A percentile compares a stretch with the other conserved stretches of the same genome.
Evolutionary conservation across 306 rosid species (phyloP).

Genomic region (Hippophae gyantsensis): DNA sequence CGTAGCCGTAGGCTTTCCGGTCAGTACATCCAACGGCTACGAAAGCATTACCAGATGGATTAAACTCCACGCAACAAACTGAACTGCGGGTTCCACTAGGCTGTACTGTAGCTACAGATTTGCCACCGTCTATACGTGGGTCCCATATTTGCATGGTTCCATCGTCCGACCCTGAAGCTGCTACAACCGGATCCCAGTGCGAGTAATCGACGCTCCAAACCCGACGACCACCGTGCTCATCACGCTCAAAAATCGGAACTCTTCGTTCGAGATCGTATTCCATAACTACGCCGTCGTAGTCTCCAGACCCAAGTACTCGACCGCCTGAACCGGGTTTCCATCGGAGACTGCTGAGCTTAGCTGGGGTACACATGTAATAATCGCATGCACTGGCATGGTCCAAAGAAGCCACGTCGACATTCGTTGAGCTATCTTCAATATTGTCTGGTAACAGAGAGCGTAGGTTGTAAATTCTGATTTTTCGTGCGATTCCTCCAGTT

Average conservation of each 20-base stretch:
- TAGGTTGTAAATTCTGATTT: slow-evolving; percentile 33
- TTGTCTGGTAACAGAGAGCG: slow-evolving; percentile 13
- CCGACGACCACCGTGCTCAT: slow-evolving; percentile 61
- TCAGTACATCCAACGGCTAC: slow-evolving; percentile 54
- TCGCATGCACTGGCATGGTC: slow-evolving; percentile 38
- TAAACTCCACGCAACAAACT: slow-evolving; percentile 53
- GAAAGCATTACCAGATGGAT: slow-evolving; percentile 22
- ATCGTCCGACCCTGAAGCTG: slow-evolving; percentile 58
- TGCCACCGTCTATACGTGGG: slow-evolving; percentile 36
- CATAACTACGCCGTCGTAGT: slow-evolving; percentile 54
- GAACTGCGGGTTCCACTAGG: slow-evolving; percentile 28
- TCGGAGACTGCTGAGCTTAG: slow-evolving; percentile 55
- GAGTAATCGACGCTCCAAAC: slow-evolving; percentile 62
- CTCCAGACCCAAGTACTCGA: slow-evolving; percentile 40
- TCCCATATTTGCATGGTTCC: slow-evolving; percentile 67
- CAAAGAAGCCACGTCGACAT: slow-evolving; percentile 4
- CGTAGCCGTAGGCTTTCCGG: slow-evolving; percentile 44
- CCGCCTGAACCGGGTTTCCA: slow-evolving; percentile 40
- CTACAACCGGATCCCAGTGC: slow-evolving; percentile 25
- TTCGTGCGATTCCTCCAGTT: slow-evolving; percentile 51
- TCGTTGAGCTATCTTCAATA: neutral
- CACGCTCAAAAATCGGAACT: slow-evolving; percentile 47
- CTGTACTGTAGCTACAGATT: slow-evolving; percentile 25
- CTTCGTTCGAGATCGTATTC: slow-evolving; percentile 46
- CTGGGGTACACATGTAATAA: slow-evolving; percentile 45